Conservation (phyloP, 495 filamentous ascomycete species). For the Lasiosphaeriaceae sp. region DNA sequence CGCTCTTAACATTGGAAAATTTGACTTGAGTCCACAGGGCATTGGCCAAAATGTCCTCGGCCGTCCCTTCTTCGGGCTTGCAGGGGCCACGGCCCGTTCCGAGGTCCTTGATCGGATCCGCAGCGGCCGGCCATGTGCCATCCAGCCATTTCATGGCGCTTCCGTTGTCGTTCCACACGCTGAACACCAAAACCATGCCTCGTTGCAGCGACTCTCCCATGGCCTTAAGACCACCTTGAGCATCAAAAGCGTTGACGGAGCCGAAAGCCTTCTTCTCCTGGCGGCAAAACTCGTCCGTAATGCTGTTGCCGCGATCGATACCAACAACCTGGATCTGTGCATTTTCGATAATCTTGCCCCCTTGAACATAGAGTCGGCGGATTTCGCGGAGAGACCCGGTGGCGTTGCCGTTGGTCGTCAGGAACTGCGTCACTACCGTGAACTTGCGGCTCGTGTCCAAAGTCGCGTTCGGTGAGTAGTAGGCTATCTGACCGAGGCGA, state of each 20-base stretch:
- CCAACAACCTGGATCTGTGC: not conserved
- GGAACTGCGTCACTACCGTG: constrained; percentile 68
- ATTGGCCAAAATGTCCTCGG: constrained; percentile 45
- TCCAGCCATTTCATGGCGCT: constrained; percentile 67
- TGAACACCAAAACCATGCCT: constrained; percentile 59
- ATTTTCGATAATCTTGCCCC: constrained; percentile 49
- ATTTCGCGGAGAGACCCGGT: constrained; percentile 54
- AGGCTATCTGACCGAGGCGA: constrained; percentile 49
- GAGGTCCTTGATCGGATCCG: constrained; percentile 24
- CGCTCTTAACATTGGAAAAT: constrained; percentile 67
- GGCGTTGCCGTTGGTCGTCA: constrained; percentile 43
- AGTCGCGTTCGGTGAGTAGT: constrained; percentile 48
- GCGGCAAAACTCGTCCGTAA: constrained; percentile 8
- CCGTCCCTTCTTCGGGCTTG: constrained; percentile 48
- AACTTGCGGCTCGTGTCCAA: constrained; percentile 57
- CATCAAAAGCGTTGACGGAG: constrained; percentile 8
- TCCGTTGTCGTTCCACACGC: constrained; percentile 63
- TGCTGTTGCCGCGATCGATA: not conserved
- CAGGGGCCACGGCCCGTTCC: constrained; percentile 59
- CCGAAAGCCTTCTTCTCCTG: constrained; percentile 19
- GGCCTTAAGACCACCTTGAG: constrained; percentile 48
- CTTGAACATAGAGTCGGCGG: constrained; percentile 62
- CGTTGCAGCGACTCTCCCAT: constrained; percentile 56
- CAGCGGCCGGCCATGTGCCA: constrained; percentile 20
- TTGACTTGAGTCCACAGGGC: constrained; percentile 50